A percentile compares a stretch with the other conserved stretches of the same genome.
These are phyloP conservation scores for Leishmania tropica DNA, from an alignment of 208 protist species.

Conservation along the genomic window DNA sequence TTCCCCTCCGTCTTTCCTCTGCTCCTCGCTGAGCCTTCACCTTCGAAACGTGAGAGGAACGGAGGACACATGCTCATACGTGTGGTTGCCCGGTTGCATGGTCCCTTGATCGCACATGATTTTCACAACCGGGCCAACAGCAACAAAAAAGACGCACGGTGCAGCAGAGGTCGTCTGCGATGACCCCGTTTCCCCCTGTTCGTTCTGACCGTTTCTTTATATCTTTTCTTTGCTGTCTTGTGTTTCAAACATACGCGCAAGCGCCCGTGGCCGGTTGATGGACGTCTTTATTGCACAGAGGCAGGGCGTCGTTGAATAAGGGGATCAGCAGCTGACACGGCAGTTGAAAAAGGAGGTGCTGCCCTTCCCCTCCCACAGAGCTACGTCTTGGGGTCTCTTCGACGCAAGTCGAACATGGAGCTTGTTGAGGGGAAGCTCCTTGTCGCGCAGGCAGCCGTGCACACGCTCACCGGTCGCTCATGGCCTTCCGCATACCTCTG, in stretches of 20 bases:
- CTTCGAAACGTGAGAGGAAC: background rate
- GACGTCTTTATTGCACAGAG: background rate
- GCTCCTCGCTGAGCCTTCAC: background rate
- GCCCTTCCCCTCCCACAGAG: background rate
- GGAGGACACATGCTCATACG: no score
- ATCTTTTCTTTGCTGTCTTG: background rate
- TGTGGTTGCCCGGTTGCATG: background rate
- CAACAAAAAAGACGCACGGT: background rate
- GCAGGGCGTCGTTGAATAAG: background rate
- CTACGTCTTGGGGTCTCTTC: background rate
- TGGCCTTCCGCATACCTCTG: no score
- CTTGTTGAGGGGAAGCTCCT: background rate
- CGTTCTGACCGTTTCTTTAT: background rate
- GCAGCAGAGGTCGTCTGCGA: background rate
- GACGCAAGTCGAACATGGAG: background rate
- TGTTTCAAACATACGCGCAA: background rate
- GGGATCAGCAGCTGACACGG: background rate
- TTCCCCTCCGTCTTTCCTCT: background rate
- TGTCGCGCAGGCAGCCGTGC: background rate
- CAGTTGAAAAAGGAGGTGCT: background rate
- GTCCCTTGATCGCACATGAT: background rate
- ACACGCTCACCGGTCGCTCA: background rate
- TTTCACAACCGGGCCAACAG: background rate
- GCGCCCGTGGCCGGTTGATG: background rate
- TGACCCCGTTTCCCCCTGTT: background rate